Base-by-base conservation (phyloP, 139 green algal species). In the Chlamydomonas sp. region DNA sequence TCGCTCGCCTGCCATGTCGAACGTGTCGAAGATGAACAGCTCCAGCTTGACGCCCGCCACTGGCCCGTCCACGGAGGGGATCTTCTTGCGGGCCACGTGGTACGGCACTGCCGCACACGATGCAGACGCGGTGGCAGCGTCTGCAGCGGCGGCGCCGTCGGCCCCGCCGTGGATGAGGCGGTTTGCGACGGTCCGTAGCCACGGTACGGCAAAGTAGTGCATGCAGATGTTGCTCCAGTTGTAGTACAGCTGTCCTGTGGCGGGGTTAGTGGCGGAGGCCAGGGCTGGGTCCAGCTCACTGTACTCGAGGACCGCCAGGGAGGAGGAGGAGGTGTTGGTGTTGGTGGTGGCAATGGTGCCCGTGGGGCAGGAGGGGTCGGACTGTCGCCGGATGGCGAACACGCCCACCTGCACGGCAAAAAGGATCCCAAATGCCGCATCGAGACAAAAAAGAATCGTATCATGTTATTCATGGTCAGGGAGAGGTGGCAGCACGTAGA, bases 1-100 rank as follows among this genome's bases (percentile, higher is more conserved):
- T 10, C 31, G 16, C 64, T 77, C n/a, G 20, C 73, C 71, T n/a
- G 96, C 96, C 67, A 94, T 83, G 7, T 92, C 86, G 87, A 99
- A 99, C 57, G 95, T 93, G 93, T 99, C 97, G 89, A 99, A 99
- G 81, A 99, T 99, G 91, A 99, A 99, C 59, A 95, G 90, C 95
- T 99, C 97, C 81, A 99, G 92, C 92, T 99, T 99, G 31, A 99
- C 89, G 63, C 95, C 97, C 88, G 96, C 89, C 66, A 85, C 83
- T 49, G 83, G 71, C 0, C 83, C 83, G 1, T 6, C 4, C 16
- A 80, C 62, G 2, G 83, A 87, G 4, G 95, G 96, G 66, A 99
- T 99, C 49, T 88, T 89, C 91, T 99, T 99, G 63, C 89, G 79
- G 0, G 97, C 97, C 16, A 99, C 90, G 86, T 99, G 97, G 94